These are phyloP conservation scores for Penicillium lividum DNA, from an alignment of 495 filamentous ascomycete genomes.

Conservation along the genomic window DNA sequence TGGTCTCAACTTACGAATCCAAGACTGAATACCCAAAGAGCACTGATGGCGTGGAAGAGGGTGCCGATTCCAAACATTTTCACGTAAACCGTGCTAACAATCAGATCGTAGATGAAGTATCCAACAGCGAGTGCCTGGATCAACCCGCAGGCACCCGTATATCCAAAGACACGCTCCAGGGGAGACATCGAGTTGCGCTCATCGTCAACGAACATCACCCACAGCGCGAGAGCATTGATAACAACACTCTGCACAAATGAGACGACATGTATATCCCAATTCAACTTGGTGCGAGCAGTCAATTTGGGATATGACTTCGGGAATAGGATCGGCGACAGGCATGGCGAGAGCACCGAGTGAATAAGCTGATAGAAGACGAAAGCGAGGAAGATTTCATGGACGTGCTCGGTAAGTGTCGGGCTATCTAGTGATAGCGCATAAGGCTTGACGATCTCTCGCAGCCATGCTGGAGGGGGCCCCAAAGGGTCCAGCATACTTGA, in stretches of 20 bases:
- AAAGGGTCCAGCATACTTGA: constrained; percentile 53
- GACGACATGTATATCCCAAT: constrained; percentile 97
- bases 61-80: constrained; percentile 85
- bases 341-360: constrained; percentile 71
- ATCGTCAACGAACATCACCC: constrained; percentile 76
- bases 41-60: constrained; percentile 84
- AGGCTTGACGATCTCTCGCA: constrained; percentile 42
- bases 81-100: constrained; percentile 68
- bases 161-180: constrained; percentile 83
- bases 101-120: constrained; percentile 96
- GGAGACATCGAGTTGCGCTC: constrained; percentile 73
- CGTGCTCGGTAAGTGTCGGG: constrained; percentile 74
- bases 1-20: constrained; percentile 77
- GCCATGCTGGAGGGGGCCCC: constrained; percentile 45
- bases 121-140: constrained; percentile 82
- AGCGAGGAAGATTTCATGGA: constrained; percentile 82
- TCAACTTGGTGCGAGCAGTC: constrained; percentile 67
- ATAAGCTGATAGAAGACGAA: constrained; percentile 76
- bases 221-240: constrained; percentile 78
- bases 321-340: constrained; percentile 67
- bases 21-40: constrained; percentile 81
- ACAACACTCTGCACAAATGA: constrained; percentile 81
- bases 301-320: constrained; percentile 71
- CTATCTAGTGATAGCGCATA: constrained; percentile 56
- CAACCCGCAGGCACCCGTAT: constrained; percentile 79